These are phyloP conservation scores for Dryas drummondii DNA, from an alignment of 306 rosid genomes.

Conservation along the genomic window DNA sequence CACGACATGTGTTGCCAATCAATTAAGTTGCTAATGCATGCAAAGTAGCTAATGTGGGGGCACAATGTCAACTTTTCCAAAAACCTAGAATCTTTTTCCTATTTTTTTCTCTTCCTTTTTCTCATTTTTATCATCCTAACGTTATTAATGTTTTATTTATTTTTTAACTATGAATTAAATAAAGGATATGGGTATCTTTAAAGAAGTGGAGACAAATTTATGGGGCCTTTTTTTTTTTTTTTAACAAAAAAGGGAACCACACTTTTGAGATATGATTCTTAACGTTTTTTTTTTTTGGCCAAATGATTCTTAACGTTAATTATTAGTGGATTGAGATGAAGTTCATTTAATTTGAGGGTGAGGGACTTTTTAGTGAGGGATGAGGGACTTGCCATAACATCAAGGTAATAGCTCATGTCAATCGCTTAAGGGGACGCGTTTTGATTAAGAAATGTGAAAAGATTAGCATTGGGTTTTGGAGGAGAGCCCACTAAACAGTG, in stretches of 20 bases:
- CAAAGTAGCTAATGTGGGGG: no score
- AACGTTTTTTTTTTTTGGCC: no score
- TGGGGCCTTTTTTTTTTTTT: not conserved
- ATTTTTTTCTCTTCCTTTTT: not conserved
- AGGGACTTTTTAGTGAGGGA: not conserved
- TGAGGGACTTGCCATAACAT: not conserved
- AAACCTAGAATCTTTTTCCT: not conserved
- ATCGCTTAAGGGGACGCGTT: no score
- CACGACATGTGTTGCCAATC: no score
- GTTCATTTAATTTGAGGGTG: no score
- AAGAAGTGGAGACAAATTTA: not conserved
- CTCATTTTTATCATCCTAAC: not conserved
- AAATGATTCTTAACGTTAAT: not conserved
- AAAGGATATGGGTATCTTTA: not conserved
- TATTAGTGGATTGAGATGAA: not conserved
- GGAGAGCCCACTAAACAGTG: not conserved
- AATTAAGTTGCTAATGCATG: no score
- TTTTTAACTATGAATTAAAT: not conserved
- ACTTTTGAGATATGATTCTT: slow-evolving; percentile 17
- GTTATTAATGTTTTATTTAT: not conserved
- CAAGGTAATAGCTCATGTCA: no score
- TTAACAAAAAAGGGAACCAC: not conserved
- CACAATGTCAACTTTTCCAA: not conserved
- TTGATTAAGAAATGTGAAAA: not conserved
- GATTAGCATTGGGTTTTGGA: not conserved